A percentile compares a stretch with the other conserved stretches of the same genome.
Conservation (phyloP, 2,329 filamentous ascomycete species). For the Teratosphaeria viscida region DNA sequence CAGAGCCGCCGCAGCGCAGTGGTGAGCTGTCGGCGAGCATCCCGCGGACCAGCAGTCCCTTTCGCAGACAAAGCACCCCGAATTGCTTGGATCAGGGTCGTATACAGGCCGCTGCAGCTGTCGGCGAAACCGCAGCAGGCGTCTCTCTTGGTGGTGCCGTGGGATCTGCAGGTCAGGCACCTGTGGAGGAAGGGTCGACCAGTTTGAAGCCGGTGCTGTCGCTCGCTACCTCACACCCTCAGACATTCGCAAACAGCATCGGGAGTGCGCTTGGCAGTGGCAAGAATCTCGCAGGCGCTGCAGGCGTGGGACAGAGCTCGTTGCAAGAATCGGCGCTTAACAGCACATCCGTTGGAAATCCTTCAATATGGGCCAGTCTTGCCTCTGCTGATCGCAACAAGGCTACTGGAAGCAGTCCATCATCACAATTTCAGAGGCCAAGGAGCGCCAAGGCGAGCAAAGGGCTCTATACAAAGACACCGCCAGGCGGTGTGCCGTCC, state of each 20-base stretch:
- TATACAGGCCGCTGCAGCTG: neutral
- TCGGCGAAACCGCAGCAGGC: neutral
- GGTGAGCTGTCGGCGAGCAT: neutral
- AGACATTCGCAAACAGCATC: neutral
- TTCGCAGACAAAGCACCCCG: conserved; percentile 5
- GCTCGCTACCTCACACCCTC: neutral
- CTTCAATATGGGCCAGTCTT: neutral
- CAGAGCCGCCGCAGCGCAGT: neutral
- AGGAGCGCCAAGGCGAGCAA: neutral
- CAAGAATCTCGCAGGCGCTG: neutral
- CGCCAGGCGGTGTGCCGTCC: conserved; percentile 1
- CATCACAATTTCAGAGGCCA: neutral
- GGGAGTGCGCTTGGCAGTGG: neutral
- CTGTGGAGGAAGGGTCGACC: neutral
- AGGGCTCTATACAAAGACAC: neutral
- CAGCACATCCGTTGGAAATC: neutral
- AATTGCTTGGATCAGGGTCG: conserved; percentile 2
- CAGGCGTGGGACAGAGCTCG: neutral
- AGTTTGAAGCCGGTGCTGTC: neutral
- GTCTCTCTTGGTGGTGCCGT: neutral
- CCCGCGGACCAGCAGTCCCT: neutral
- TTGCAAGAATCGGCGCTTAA: neutral
- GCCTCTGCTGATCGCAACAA: neutral
- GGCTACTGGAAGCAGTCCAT: neutral
- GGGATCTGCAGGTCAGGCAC: neutral